Base-by-base conservation (phyloP, 1,139 yeast species). In the Suhomyces guaymorum region DNA sequence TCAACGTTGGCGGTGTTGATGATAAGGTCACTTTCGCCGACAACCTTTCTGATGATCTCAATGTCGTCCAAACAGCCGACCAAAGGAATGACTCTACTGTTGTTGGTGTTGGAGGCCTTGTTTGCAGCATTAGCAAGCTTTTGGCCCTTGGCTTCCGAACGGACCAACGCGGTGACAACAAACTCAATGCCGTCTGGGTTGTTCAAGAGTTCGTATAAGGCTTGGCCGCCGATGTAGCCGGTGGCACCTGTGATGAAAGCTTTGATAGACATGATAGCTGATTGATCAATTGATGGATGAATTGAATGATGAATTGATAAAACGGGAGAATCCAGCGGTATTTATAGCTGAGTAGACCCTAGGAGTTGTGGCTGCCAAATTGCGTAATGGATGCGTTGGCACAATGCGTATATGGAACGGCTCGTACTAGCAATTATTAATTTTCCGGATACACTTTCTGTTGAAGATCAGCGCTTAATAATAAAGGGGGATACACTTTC, bases 1-100 rank as follows among this genome's bases (percentile, higher is more conserved):
- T 64, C 70, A 22, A 61, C 64, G 32, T 64, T 52, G 5, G 73
- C 73, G 5, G 70, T 56, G 47, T 65, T 60, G 36, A 67, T 53
- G 16, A 65, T 52, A 26, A 64, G 50, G 38, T 63, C 65, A 26
- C 57, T 55, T 5, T 39, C 35, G 0, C 39, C 34, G 2, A 52
- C 57, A 33, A 57, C 54, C 16, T 51, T 26, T 18, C 42, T 46
- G 14, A 67, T 36, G 4, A 59, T 12, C 2, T 52, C 49, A 13
- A 39, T 15, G 33, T 51, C 52, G 34, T 57, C 58, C 27, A 66
- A 47, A 13, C 45, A 39, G 1, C 70, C 55, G 20, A 55, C 30
- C 1, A 47, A 50, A 10, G 57, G 37, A 2, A 26, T 35, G 13
- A 55, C 48, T 22, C 38, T 37, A n/a, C 39, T 36, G 28, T 39